These are phyloP conservation scores for Hanseniaspora meyeri DNA, from an alignment of 805 yeast genomes.

Conservation along the genomic window DNA sequence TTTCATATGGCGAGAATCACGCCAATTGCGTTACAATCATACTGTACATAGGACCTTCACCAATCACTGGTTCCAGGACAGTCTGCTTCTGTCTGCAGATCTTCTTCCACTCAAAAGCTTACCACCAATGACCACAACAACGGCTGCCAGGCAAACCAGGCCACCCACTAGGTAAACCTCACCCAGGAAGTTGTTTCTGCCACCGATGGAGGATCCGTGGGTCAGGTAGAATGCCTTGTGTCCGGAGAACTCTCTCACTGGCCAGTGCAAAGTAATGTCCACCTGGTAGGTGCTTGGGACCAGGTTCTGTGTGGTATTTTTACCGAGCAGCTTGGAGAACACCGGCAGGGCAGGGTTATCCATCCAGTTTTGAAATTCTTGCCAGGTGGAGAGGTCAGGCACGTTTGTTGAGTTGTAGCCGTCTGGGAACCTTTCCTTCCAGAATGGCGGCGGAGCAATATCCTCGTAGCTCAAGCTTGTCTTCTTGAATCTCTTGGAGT, in stretches of 20 bases:
- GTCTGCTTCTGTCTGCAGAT: conserved; percentile 54
- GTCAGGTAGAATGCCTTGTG: conserved; percentile 54
- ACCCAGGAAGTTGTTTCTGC: conserved; percentile 63
- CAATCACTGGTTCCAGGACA: conserved; percentile 52
- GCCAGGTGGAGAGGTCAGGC: conserved; percentile 67
- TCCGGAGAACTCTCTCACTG: conserved; percentile 47
- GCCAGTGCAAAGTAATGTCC: conserved; percentile 63
- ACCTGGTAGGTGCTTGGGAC: conserved; percentile 51
- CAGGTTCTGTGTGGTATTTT: conserved; percentile 36
- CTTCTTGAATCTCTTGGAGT: conserved; percentile 56
- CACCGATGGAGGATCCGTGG: conserved; percentile 64
- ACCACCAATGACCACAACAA: conserved; percentile 39
- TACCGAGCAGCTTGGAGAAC: conserved; percentile 51
- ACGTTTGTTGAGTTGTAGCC: conserved; percentile 78
- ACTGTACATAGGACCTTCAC: too few species aligned
- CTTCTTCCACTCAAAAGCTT: conserved; percentile 57
- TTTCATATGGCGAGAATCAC: background rate
- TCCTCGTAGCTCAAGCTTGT: conserved; percentile 55
- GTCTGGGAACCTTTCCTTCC: conserved; percentile 67
- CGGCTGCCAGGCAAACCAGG: conserved; percentile 49
- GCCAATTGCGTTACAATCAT: background rate
- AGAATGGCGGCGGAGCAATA: conserved; percentile 89
- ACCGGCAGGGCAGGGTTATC: conserved; percentile 65
- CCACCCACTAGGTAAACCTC: conserved; percentile 66
- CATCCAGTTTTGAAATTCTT: conserved; percentile 94